Evolutionary conservation across 306 rosid species (phyloP), one percentile per base, ranked within the genome.

Genomic region (Glycyrrhiza uralensis): DNA sequence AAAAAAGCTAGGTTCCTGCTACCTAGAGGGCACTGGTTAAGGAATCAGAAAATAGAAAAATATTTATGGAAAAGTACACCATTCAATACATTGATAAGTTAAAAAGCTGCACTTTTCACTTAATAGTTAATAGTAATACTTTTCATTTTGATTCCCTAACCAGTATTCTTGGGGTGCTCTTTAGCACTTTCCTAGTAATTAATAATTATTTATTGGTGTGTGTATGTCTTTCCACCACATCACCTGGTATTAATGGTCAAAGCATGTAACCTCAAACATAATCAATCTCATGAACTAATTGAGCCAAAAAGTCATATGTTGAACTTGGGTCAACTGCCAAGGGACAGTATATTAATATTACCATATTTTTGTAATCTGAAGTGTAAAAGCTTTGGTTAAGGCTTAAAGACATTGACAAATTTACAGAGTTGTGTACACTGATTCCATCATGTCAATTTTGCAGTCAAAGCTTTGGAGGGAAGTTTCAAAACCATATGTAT

Each of bases 391-490:
- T 10, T 14, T 33, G 6, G 7, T 11, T 22, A 7, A 12, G 26
- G 51, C 30, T 11, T 39, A 45, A 6, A 57, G 29, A 26, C 38
- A 2, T 20, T 64, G 52, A 41, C 52, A 30, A 69, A 33, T 23
- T 30, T 61, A 17, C 14, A 0, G n/a, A 26, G 30, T 30, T 67
- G 13, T 42, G 39, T 60, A 22, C 20, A 13, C 57, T 60, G 23
- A 18, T 59, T 56, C 9, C 60, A 39, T 24, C 55, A 20, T 56
- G 45, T 30, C 19, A 45, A 39, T 39, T 52, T n/a, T 57, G 44
- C 42, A 52, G 15, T 28, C 38, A 66, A 79, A 66, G 64, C 66
- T 50, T 29, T 55, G 42, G 9, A 9, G 13, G 47, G 22, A 75
- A 56, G 39, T 66, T 66, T 73, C 23, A 66, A 44, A 44, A 28